Base-by-base conservation (phyloP, 2,329 filamentous ascomycete genomes). In the Laburnicola sp. region DNA sequence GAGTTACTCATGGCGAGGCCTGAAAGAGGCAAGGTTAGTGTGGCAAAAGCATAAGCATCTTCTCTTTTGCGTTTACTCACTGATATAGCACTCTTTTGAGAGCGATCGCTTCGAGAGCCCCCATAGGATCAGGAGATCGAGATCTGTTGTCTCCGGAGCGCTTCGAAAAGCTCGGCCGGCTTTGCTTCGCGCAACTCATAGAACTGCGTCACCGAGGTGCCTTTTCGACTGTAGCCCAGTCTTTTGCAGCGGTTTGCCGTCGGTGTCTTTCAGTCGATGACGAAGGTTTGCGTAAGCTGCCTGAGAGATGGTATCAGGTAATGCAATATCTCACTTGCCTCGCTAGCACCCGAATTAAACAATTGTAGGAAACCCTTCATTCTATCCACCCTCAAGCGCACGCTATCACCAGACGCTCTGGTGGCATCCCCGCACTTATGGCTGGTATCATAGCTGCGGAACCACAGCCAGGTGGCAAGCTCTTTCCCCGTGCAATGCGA, bases 1-100 rank as follows among this genome's bases (percentile, higher is more conserved):
- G 40, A 97, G 93, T 58, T 99, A 94, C 71, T 96, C 91, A 56
- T 99, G 96, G 82, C 85, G 94, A 62, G 90, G 91, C 4, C 80
- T 97, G n/a, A 93, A 96, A 56, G 94, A 99, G 74, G 90, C 92
- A 23, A 96, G 90, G 88, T 91, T 16, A 16, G 76, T 54, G 74
- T 53, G 34, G 10, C 11, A 28, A 10, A 25, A 0, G 7, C 25
- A n/a, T 11, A 27, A 3, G 22, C 23, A 36, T 16, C 11, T 28
- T 34, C 11, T 28, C n/a, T 8, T 7, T 32, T 11, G 34, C 4
- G 21, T 37, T 22, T 36, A 26, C 56, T 53, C 9, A 56, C 38
- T 38, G 23, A 11, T 11, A n/a, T 32, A 94, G 91, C 70, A 85
- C 90, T 49, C 75, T 95, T 3, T 78, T 93, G 70, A 83, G 75